A percentile compares a stretch with the other conserved stretches of the same genome.
Conservation (phyloP, 805 yeast species). For the Candida yuanshanica region DNA sequence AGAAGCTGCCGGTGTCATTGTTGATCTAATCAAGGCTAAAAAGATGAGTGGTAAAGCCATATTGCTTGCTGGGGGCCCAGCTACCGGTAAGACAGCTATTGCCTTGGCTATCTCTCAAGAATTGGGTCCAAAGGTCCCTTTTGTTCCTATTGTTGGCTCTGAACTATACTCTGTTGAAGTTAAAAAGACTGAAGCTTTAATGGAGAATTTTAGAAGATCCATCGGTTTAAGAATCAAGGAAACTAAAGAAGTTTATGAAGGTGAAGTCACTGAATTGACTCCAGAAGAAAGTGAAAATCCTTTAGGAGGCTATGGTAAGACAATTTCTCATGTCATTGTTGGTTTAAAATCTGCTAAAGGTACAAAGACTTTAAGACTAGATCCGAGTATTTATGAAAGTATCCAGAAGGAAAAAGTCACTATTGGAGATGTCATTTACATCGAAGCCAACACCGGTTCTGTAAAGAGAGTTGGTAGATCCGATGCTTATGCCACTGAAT, state of each 20-base stretch:
- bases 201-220: conserved; percentile 95
- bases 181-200: conserved; percentile 90
- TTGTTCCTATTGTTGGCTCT: conserved; percentile 93
- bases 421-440: conserved; percentile 94
- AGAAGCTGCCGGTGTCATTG: conserved; percentile 92
- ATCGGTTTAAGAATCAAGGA: conserved; percentile 95
- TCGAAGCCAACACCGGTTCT: conserved; percentile 96
- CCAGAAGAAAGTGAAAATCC: conserved; percentile 98
- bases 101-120: conserved; percentile 96
- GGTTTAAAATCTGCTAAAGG: conserved; percentile 92
- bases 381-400: conserved; percentile 88
- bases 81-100: conserved; percentile 96
- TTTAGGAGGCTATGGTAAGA: conserved; percentile 95
- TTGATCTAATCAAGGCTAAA: conserved; percentile 86
- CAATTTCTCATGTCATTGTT: conserved; percentile 88
- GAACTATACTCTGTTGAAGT: conserved; percentile 95
- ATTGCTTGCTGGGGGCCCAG: conserved; percentile 94
- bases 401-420: conserved; percentile 92
- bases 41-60: conserved; percentile 96
- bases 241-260: conserved; percentile 96
- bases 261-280: conserved; percentile 92
- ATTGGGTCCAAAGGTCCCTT: conserved; percentile 94
- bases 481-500: conserved; percentile 98
- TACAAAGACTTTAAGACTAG: conserved; percentile 81
- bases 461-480: conserved; percentile 96